phyloP scores from a whole-genome alignment of 2,329 filamentous ascomycete genomes.

The Fusarium chlamydosporum region DNA sequence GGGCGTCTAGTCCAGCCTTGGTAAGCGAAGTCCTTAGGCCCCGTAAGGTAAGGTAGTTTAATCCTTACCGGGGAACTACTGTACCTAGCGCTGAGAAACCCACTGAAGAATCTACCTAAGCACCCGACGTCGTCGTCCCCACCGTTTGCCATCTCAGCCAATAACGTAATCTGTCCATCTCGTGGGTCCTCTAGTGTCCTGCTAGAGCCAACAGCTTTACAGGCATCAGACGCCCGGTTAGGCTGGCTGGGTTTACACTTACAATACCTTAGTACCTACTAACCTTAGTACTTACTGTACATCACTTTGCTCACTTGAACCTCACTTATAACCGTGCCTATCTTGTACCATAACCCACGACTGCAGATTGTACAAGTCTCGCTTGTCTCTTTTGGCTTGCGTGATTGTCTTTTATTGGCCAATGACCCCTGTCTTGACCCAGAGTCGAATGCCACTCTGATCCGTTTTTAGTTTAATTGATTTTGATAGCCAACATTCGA shows the following conservation, averaged over 20 bases:
- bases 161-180: too few relatives aligned
- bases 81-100: not conserved
- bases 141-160: not conserved
- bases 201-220: slow-evolving; percentile 37
- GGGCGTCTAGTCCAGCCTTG: slow-evolving; percentile 2
- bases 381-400: slow-evolving; percentile 14
- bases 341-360: not conserved
- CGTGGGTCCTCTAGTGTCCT: not conserved
- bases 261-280: not conserved
- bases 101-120: slow-evolving; percentile 15
- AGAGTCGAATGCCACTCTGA: slow-evolving; percentile 21
- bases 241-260: slow-evolving; percentile 1
- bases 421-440: slow-evolving; percentile 10
- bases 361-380: not conserved
- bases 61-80: not conserved
- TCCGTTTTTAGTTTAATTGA: not conserved
- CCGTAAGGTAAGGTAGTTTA: not conserved
- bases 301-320: not conserved
- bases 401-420: slow-evolving; percentile 8
- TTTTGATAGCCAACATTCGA: slow-evolving; percentile 1
- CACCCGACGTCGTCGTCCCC: too few relatives aligned
- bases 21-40: slow-evolving; percentile 11
- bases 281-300: too few relatives aligned
- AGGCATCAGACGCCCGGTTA: slow-evolving; percentile 25
- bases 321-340: not conserved